Percentiles rank a stretch among this genome's conserved stretches.
phyloP scores from a whole-genome alignment of 352 stramenopile species.

The Globisporangium iwayamae region DNA sequence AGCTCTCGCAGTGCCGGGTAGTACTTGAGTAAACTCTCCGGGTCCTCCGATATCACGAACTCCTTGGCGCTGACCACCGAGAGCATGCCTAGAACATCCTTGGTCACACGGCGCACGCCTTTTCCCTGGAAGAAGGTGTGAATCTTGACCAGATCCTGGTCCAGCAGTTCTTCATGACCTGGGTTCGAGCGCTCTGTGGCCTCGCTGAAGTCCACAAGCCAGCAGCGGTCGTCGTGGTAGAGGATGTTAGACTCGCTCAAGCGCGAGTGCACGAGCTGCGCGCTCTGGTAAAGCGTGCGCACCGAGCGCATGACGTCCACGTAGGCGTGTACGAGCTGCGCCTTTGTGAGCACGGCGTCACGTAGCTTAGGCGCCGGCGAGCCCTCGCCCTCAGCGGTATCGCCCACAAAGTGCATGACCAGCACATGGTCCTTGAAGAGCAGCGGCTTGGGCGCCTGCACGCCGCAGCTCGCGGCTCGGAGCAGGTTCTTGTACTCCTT shows the following conservation, averaged over 20 bases:
- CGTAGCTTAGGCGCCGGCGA: constrained; percentile 31
- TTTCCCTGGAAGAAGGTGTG: constrained; percentile 62
- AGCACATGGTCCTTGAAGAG: constrained; percentile 49
- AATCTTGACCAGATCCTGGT: constrained; percentile 61
- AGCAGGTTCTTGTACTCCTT: constrained; percentile 44
- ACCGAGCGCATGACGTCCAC: constrained; percentile 36
- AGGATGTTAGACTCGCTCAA: constrained; percentile 73
- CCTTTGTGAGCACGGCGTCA: constrained; percentile 40
- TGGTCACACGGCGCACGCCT: constrained; percentile 26
- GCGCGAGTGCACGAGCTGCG: constrained; percentile 49
- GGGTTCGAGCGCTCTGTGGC: constrained; percentile 64
- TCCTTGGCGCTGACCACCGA: constrained; percentile 16
- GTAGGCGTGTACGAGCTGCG: constrained; percentile 39
- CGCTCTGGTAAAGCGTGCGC: constrained; percentile 45
- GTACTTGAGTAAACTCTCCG: constrained; percentile 27
- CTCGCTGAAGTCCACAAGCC: constrained; percentile 86
- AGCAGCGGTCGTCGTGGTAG: constrained; percentile 51
- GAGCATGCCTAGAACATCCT: constrained; percentile 23
- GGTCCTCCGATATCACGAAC: constrained; percentile 25
- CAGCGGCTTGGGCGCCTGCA: constrained; percentile 34
- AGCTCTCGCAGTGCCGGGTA: constrained; percentile 27
- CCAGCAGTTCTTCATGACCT: constrained; percentile 48
- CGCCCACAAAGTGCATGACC: constrained; percentile 50
- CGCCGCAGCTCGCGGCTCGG: constrained; percentile 28
- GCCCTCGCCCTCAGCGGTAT: constrained; percentile 16